These are phyloP conservation scores for Ocimum tenuiflorum DNA, from an alignment of 257 asterid genomes.

Conservation along the genomic window DNA sequence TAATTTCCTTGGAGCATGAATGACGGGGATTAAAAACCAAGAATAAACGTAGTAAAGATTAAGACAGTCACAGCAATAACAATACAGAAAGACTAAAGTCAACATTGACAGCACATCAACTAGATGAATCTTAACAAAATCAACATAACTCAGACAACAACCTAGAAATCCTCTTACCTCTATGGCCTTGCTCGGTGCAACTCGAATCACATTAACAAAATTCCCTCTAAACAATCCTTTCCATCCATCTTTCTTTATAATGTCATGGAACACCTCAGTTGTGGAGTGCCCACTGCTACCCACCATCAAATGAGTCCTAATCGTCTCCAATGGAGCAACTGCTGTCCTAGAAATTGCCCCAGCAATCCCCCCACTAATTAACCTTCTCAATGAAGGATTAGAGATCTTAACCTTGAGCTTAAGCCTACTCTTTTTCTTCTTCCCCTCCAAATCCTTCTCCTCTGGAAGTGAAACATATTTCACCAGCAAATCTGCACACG, in stretches of 20 bases:
- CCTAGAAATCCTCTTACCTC: constrained; percentile 46
- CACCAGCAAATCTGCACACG: constrained; percentile 50
- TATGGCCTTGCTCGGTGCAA: constrained; percentile 93
- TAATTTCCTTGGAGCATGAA: neutral
- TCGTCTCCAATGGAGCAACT: constrained; percentile 95
- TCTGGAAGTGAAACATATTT: constrained; percentile 64
- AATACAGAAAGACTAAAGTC: constrained; percentile 2
- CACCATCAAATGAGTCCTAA: constrained; percentile 95
- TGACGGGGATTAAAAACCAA: neutral
- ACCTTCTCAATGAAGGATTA: constrained; percentile 76
- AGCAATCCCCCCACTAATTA: constrained; percentile 84
- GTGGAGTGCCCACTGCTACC: constrained; percentile 81
- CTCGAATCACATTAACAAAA: constrained; percentile 85
- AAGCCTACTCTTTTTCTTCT: constrained; percentile 44
- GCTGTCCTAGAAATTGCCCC: constrained; percentile 92
- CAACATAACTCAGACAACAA: neutral
- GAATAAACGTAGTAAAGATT: too few relatives aligned
- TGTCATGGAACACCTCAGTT: constrained; percentile 64
- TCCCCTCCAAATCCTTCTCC: constrained; percentile 49
- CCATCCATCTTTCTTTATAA: constrained; percentile 87
- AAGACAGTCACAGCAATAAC: neutral
- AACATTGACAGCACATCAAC: neutral
- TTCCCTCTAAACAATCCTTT: constrained; percentile 88
- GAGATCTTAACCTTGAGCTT: constrained; percentile 66
- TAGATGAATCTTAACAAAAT: neutral